phyloP scores from a whole-genome alignment of 495 filamentous ascomycete genomes.

The Beverwykella pulmonaria region DNA sequence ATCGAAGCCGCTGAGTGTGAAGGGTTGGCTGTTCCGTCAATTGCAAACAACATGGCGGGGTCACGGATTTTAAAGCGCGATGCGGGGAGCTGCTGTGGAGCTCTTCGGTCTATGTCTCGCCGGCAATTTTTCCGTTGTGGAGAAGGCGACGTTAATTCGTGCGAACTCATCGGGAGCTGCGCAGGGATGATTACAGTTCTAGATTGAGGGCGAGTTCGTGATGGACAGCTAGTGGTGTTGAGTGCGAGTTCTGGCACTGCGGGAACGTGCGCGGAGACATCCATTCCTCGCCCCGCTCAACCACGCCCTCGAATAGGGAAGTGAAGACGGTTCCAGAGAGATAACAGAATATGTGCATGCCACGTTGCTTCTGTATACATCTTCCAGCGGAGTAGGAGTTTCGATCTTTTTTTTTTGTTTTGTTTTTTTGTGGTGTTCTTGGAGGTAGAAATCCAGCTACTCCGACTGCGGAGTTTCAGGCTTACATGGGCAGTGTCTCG shows the following conservation, averaged over 20 bases:
- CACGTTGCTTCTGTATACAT: background rate
- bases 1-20: no score
- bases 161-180: slow-evolving; percentile 1
- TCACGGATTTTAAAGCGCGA: background rate
- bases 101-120: slow-evolving; percentile 26
- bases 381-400: background rate
- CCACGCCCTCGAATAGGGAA: no score
- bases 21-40: slow-evolving; percentile 9
- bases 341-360: no score
- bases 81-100: slow-evolving; percentile 9
- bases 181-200: background rate
- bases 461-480: background rate
- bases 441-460: background rate
- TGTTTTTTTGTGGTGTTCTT: no score
- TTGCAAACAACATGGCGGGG: slow-evolving; percentile 12
- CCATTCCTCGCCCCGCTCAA: background rate
- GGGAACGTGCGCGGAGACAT: no score
- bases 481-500: background rate
- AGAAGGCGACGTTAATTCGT: background rate
- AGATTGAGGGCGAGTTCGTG: background rate
- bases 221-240: slow-evolving; percentile 1
- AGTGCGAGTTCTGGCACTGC: background rate
- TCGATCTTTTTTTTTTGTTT: no score
- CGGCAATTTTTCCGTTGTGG: slow-evolving; percentile 10
- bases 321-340: no score